Percentiles rank a stretch among this genome's conserved stretches.
phyloP scores from a whole-genome alignment of 2,329 filamentous ascomycete genomes.

The Tolypocladium ovalisporum region DNA sequence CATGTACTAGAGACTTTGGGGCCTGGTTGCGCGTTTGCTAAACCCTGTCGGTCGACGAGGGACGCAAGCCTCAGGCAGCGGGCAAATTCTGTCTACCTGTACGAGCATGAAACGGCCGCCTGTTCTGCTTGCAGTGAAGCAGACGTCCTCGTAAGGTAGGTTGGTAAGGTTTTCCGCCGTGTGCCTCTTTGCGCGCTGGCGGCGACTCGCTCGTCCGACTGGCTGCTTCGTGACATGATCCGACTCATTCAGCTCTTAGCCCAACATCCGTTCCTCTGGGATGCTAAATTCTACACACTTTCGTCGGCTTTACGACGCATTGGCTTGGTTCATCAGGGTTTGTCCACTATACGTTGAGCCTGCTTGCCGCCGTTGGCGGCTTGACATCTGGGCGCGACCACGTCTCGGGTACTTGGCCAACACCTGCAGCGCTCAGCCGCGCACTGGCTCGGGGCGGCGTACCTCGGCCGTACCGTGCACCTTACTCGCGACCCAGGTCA shows the following conservation, averaged over 20 bases:
- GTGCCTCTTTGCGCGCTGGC: not conserved
- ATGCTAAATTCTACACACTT: not conserved
- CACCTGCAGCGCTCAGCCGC: not conserved
- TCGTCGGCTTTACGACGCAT: slow-evolving; percentile 7
- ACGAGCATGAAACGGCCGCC: not conserved
- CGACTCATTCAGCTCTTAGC: slow-evolving; percentile 6
- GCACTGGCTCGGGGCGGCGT: not conserved
- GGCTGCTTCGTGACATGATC: not conserved
- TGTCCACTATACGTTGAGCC: not conserved
- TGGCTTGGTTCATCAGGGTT: not conserved
- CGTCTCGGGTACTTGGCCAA: not conserved
- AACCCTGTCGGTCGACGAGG: not conserved
- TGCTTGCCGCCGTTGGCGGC: not conserved
- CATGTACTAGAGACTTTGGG: slow-evolving; percentile 12
- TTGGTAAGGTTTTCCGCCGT: not conserved
- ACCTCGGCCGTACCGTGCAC: not conserved
- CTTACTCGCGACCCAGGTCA: slow-evolving; percentile 1
- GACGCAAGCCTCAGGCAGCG: not conserved
- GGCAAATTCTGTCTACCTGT: not conserved
- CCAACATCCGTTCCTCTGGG: not conserved
- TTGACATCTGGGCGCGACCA: not conserved
- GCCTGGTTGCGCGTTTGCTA: slow-evolving; percentile 10
- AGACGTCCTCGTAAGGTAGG: no score
- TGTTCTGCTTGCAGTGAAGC: not conserved
- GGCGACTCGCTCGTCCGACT: not conserved